These are phyloP conservation scores for Acaromyces ingoldii DNA, from an alignment of 1,284 basidiomycete genomes.

Conservation along the genomic window DNA sequence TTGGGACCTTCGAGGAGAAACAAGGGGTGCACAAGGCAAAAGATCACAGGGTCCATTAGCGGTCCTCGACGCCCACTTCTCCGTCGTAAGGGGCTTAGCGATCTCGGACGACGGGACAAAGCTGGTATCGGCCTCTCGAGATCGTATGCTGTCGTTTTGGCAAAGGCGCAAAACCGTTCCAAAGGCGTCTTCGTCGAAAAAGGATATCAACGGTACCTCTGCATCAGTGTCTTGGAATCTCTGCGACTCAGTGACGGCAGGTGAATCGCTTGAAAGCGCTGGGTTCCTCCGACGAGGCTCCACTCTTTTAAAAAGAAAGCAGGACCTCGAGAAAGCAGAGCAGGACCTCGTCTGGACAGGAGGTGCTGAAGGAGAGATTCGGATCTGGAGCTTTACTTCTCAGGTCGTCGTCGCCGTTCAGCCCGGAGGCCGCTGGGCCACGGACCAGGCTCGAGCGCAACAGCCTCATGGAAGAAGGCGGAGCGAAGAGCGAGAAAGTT, in stretches of 20 bases:
- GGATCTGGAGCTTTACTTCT: slow-evolving; percentile 30
- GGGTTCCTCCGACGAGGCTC: slow-evolving; percentile 31
- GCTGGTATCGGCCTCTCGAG: slow-evolving; percentile 35
- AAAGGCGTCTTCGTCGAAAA: not conserved
- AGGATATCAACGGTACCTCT: not conserved
- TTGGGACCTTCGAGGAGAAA: slow-evolving; percentile 45
- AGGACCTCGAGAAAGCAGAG: no score
- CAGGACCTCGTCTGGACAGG: slow-evolving; percentile 34
- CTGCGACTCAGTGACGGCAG: slow-evolving; percentile 31
- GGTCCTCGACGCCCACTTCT: slow-evolving; percentile 36
- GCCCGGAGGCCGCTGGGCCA: slow-evolving; percentile 10
- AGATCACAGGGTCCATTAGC: slow-evolving; percentile 4
- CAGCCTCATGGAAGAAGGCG: not conserved
- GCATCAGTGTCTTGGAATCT: slow-evolving; percentile 26
- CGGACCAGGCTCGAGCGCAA: not conserved
- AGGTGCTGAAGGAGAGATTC: slow-evolving; percentile 31
- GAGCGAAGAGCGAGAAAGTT: not conserved
- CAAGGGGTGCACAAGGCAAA: slow-evolving; percentile 8
- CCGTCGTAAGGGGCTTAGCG: slow-evolving; percentile 43
- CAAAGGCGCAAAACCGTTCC: not conserved
- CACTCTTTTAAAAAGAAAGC: no score
- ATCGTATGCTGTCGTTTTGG: slow-evolving; percentile 42
- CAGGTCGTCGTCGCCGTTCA: slow-evolving; percentile 15
- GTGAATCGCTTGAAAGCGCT: slow-evolving; percentile 42
- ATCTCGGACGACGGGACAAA: slow-evolving; percentile 29